Evolutionary conservation across 306 rosid genomes (phyloP), one percentile per base, ranked within the genome.

Genomic region (Clitoria ternatea): DNA sequence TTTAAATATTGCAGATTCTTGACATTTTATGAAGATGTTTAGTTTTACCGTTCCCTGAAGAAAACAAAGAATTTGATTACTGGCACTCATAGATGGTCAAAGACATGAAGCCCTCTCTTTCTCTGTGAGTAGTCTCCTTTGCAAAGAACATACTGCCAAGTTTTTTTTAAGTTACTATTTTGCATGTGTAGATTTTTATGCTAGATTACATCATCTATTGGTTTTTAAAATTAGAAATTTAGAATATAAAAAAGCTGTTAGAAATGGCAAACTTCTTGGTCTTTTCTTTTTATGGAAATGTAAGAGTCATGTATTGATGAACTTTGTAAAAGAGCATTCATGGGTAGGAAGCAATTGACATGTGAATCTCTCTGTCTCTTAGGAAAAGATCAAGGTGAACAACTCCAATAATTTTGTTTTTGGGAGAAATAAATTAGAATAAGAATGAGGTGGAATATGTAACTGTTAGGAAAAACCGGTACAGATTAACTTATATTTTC

Each of bases 1-100:
- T 43, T 32, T 15, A 43, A 64, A 14, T 64, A 18, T 57, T 89
- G 96, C 94, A 94, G 97, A 89, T 94, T 75, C 84, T 88, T 69
- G 98, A 90, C 81, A 86, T 88, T 60, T 76, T 90, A 60, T 93
- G 89, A 91, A 77, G 79, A 74, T 56, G 19, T 19, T 27, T 23
- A 61, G 30, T 70, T 14, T 60, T 29, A 11, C 30, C 75, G 33
- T 64, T 69, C 47, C 70, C 14, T 2, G 77, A 80, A 35, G 77
- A 33, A 61, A 61, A 26, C 74, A 36, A 61, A 62, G 75, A 27
- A 69, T 80, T 7, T 55, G 84, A 78, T 42, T 10, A 72, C 64
- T 7, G 73, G 69, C 77, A 18, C 22, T 39, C 14, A 13, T 40
- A 15, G 50, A 59, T 71, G 69, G 70, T 64, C 35, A 66, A 67